Base-by-base conservation (phyloP, 2,329 filamentous ascomycete genomes). In the Tolypocladium amazonense region DNA sequence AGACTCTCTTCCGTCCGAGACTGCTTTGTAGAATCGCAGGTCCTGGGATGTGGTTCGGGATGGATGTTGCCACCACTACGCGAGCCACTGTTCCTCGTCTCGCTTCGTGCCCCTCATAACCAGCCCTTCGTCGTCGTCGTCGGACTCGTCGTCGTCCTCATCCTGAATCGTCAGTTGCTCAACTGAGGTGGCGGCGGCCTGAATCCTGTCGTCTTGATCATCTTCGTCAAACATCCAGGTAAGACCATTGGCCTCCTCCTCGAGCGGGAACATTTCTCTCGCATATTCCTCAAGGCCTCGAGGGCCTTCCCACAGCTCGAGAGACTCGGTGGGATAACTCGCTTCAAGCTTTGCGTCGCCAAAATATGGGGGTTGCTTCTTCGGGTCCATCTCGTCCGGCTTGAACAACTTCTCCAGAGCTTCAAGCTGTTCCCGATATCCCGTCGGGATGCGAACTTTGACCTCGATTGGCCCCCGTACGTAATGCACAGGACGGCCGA, bases 241-340 rank as follows among this genome's bases (percentile, higher is more conserved):
- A 69, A 94, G 77, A 6, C 93, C 93, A 71, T 97, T 97, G 38
- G 92, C 91, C 66, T 92, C 88, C 75, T 99, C 94, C 73, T 99
- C 94, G 15, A 97, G 82, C 0, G 91, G 90, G 68, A 97, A 97
- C 35, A 95, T 92, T 72, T 97, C 94, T 56, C 89, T 82, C 1
- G 93, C 93, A 72, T 97, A 99, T 74, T 97, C 94, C 71, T 97
- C 92, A 66, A 97, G 82, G 37, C 90, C 89, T 59, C 94, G 82
- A 65, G 91, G 91, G 4, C 92, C 94, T 70, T 96, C 90, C 94
- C 94, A 97, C 30, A 99, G 77, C 66, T 88, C 82, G 62, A 93
- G 78, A 1, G 92, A 90, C 65, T 91, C 86, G 11, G 82, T 81
- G 0, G 92, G 91, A 64, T 89, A 89, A 64, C 81, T 84, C 2